Percentiles rank a stretch among this genome's conserved stretches.
Conservation (phyloP, 2,329 filamentous ascomycete species). For the Sclerotinia nivalis region DNA sequence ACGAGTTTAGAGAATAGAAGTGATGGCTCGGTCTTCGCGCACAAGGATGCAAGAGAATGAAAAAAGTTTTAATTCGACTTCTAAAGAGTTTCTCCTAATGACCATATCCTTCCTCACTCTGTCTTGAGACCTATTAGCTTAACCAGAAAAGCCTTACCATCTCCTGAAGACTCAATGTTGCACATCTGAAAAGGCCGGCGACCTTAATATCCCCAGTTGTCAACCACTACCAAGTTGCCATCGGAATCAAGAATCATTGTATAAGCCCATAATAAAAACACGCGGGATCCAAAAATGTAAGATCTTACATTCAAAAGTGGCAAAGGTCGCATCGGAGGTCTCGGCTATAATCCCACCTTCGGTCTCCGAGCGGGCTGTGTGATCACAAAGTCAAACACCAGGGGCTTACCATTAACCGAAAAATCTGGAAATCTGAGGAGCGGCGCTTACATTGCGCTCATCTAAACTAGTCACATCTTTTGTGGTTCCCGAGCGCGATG, state of each 20-base stretch:
- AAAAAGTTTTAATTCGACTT: neutral
- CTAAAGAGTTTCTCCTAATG: neutral
- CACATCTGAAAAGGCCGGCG: neutral
- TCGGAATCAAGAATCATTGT: neutral
- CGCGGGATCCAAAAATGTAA: neutral
- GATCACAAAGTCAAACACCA: neutral
- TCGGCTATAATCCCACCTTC: neutral
- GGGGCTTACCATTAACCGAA: neutral
- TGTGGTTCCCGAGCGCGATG: neutral
- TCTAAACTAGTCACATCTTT: neutral
- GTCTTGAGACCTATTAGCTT: neutral
- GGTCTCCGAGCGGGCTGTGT: neutral
- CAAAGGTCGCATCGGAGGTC: neutral
- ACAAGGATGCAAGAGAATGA: neutral
- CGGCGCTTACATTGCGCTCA: conserved; percentile 1
- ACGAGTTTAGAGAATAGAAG: neutral
- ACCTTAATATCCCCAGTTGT: neutral
- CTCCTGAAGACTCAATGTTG: neutral
- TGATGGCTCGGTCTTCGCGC: neutral
- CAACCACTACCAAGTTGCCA: neutral
- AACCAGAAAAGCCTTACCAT: neutral
- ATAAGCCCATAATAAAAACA: neutral
- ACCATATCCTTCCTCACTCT: neutral
- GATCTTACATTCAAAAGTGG: neutral
- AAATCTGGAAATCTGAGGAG: neutral